phyloP scores from a whole-genome alignment of 495 filamentous ascomycete genomes.

The Penicillium soppii region DNA sequence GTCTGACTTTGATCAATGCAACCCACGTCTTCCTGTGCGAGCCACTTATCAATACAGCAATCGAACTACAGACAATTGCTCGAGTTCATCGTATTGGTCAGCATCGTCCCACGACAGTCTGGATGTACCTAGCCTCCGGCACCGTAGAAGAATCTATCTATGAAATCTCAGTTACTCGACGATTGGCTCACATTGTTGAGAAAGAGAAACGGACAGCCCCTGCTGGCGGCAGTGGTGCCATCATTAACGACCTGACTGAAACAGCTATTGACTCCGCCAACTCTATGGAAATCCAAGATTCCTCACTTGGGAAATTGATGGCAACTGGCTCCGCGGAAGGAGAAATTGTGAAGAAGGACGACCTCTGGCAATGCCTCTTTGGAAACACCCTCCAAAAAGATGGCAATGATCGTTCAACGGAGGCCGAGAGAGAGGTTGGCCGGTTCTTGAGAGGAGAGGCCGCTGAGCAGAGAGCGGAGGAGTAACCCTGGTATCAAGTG shows the following conservation, averaged over 20 bases:
- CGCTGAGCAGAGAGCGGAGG: constrained; percentile 38
- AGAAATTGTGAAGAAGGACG: constrained; percentile 74
- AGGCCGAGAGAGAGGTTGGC: constrained; percentile 40
- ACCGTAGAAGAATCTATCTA: constrained; percentile 92
- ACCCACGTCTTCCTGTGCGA: constrained; percentile 95
- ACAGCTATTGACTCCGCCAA: constrained; percentile 76
- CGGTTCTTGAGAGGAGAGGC: constrained; percentile 49
- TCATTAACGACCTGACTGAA: constrained; percentile 44
- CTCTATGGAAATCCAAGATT: constrained; percentile 74
- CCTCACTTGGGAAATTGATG: constrained; percentile 64
- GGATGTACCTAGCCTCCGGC: constrained; percentile 85
- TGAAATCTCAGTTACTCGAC: constrained; percentile 73
- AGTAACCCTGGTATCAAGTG: too few species aligned
- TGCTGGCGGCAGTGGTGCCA: constrained; percentile 24
- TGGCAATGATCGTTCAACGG: constrained; percentile 12
- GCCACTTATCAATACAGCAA: constrained; percentile 85
- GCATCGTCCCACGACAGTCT: constrained; percentile 82
- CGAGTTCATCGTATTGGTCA: constrained; percentile 95
- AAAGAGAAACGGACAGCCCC: constrained; percentile 30
- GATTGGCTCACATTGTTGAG: constrained; percentile 71
- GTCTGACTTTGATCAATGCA: constrained; percentile 86
- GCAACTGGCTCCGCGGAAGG: constrained; percentile 68
- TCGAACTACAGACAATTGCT: constrained; percentile 92
- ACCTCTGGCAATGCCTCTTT: constrained; percentile 91
- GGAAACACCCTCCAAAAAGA: constrained; percentile 39